Conservation (phyloP, 2,329 filamentous ascomycete species). For the Fusarium cyanostomum region DNA sequence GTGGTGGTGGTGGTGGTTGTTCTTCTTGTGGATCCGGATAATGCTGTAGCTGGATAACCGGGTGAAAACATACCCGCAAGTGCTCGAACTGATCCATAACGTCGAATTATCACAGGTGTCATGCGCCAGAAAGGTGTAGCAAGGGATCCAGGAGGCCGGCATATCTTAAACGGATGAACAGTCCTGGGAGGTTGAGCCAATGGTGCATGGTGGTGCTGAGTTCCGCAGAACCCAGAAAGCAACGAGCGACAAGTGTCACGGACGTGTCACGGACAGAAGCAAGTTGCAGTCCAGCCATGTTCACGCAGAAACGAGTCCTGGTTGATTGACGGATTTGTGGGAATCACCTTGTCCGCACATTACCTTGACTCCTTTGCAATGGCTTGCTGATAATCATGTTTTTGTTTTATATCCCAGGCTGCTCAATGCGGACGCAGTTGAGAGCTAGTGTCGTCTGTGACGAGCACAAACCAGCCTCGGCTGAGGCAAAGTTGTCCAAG, state of each 20-base stretch:
- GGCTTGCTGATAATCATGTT: conserved; percentile 21
- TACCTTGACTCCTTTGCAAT: conserved; percentile 34
- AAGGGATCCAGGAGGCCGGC: conserved; percentile 22
- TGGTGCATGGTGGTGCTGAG: conserved; percentile 1
- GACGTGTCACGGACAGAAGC: conserved; percentile 28
- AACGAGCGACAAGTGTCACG: conserved; percentile 19
- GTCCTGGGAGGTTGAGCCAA: neutral
- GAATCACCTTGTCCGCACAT: conserved; percentile 21
- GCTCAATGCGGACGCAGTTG: conserved; percentile 25
- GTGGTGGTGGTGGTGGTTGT: too few relatives aligned
- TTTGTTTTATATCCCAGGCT: conserved; percentile 15
- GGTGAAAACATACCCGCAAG: neutral
- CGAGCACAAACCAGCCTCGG: conserved; percentile 31
- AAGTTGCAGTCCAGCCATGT: conserved; percentile 24
- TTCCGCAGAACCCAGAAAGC: conserved; percentile 12
- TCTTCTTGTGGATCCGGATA: too few relatives aligned
- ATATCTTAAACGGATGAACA: neutral
- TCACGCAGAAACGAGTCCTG: conserved; percentile 8
- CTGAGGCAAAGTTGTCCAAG: conserved; percentile 20
- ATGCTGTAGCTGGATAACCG: neutral
- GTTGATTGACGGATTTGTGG: neutral
- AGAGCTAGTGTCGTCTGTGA: conserved; percentile 28
- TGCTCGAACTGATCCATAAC: neutral
- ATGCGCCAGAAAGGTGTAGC: conserved; percentile 21
- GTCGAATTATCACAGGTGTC: conserved; percentile 21